phyloP scores from a whole-genome alignment of 176 grass and related monocot species.

The Urochloa ruziziensis region DNA sequence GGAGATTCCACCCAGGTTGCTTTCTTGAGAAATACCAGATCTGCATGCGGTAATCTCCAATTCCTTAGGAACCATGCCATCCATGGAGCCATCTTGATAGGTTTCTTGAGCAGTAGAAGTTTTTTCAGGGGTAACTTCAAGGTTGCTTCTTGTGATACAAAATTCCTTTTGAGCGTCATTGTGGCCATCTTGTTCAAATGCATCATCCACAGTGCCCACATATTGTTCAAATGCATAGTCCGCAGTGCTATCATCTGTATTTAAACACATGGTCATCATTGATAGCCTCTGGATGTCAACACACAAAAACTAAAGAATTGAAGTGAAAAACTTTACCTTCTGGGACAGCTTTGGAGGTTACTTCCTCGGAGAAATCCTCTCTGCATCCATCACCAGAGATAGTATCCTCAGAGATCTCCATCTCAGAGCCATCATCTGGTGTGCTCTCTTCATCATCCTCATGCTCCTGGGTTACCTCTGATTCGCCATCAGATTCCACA shows the following conservation, averaged over 20 bases:
- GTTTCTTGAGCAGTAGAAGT: not conserved
- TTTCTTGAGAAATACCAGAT: not conserved
- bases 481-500: not conserved
- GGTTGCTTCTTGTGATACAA: not conserved
- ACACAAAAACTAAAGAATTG: not conserved
- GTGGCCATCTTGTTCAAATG: not conserved
- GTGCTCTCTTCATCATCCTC: not conserved
- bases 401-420: slow-evolving; percentile 39
- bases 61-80: slow-evolving; percentile 1
- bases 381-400: not conserved
- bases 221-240: slow-evolving; percentile 4
- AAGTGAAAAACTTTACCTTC: slow-evolving; percentile 38
- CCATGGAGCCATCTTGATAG: not conserved
- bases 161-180: not conserved
- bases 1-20: not conserved
- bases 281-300: not conserved
- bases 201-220: not conserved
- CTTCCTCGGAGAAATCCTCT: slow-evolving; percentile 31
- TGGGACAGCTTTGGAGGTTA: not conserved
- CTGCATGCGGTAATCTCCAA: not conserved
- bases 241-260: not conserved
- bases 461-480: not conserved
- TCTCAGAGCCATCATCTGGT: slow-evolving; percentile 28
- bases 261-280: slow-evolving; percentile 9
- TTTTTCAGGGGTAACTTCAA: slow-evolving; percentile 4